These are phyloP conservation scores for Oryza meridionalis DNA, from an alignment of 176 grass and related monocot species.

Conservation along the genomic window DNA sequence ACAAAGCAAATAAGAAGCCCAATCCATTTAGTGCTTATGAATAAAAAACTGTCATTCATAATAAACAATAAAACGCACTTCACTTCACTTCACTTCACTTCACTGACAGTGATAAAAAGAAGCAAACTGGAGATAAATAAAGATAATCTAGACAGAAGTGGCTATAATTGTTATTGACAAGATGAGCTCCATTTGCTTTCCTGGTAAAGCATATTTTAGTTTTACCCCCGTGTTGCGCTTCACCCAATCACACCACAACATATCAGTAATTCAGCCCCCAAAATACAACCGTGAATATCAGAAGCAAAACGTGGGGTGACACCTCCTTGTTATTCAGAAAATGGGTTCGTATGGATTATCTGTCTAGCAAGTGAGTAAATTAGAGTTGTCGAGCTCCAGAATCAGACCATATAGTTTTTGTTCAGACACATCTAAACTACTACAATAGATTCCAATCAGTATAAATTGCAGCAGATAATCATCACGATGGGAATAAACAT, in stretches of 20 bases:
- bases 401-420: background rate
- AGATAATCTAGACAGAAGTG: background rate
- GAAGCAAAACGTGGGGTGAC: background rate
- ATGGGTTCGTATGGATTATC: background rate
- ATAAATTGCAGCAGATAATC: background rate
- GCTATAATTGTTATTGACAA: background rate
- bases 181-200: background rate
- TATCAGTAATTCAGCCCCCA: background rate
- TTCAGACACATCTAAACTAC: background rate
- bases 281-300: background rate
- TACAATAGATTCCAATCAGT: background rate
- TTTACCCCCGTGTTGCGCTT: too few species aligned
- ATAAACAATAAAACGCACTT: background rate
- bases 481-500: background rate
- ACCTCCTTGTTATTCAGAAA: background rate
- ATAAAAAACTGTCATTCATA: background rate
- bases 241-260: background rate
- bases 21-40: background rate
- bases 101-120: background rate
- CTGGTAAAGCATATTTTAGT: background rate
- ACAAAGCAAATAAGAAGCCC: conserved; percentile 21
- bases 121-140: conserved; percentile 6
- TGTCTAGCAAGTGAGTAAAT: background rate
- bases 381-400: background rate
- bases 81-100: too few species aligned